These are phyloP conservation scores for Trypanosoma vivax DNA, from an alignment of 208 protist species.

Conservation along the genomic window DNA sequence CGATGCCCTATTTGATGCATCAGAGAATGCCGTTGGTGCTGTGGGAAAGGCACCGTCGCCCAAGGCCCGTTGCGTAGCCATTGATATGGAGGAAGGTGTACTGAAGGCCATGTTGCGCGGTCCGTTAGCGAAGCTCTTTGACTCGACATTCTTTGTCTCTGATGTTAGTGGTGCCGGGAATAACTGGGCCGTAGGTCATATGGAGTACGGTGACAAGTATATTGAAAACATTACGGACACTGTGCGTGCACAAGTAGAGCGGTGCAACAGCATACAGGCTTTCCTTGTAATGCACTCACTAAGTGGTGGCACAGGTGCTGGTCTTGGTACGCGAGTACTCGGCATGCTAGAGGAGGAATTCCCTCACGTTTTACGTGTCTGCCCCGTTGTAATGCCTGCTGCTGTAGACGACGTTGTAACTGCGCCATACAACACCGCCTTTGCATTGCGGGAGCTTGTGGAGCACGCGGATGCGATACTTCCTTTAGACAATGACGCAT, in stretches of 20 bases:
- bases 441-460: slow-evolving; percentile 86
- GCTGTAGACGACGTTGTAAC: slow-evolving; percentile 94
- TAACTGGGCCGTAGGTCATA: slow-evolving; percentile 93
- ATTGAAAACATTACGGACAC: slow-evolving; percentile 75
- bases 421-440: slow-evolving; percentile 93
- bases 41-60: slow-evolving; percentile 13
- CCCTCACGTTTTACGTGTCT: slow-evolving; percentile 85
- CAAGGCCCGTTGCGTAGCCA: slow-evolving; percentile 90
- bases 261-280: slow-evolving; percentile 93
- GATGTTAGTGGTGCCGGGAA: slow-evolving; percentile 87
- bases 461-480: slow-evolving; percentile 93
- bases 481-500: slow-evolving; percentile 91
- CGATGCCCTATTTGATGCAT: slow-evolving; percentile 59
- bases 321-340: slow-evolving; percentile 90
- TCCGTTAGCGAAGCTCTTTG: slow-evolving; percentile 85
- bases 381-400: slow-evolving; percentile 87
- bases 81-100: slow-evolving; percentile 96
- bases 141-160: slow-evolving; percentile 82
- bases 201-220: slow-evolving; percentile 89
- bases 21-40: background rate
- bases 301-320: slow-evolving; percentile 95
- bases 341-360: slow-evolving; percentile 93
- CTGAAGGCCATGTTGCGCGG: slow-evolving; percentile 74
- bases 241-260: slow-evolving; percentile 83
- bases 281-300: slow-evolving; percentile 95